Evolutionary conservation across 1,284 basidiomycete genomes (phyloP), one percentile per base, ranked within the genome.

Genomic region (Termitomyces sp.): DNA sequence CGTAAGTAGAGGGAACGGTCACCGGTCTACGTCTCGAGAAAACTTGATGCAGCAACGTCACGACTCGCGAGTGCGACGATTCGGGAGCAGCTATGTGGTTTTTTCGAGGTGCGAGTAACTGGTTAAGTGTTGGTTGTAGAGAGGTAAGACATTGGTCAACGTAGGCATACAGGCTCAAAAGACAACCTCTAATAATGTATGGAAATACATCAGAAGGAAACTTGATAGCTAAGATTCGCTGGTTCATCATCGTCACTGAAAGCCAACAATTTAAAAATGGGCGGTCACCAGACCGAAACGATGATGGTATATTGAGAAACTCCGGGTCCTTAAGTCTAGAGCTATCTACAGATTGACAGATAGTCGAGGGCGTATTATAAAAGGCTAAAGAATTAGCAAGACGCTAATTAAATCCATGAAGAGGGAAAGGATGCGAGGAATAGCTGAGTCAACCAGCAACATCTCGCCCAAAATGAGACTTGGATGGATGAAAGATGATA

Each of bases 61-160:
- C n/a, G n/a, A n/a, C n/a, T n/a, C n/a, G n/a, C n/a, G n/a, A n/a
- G n/a, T n/a, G n/a, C n/a, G n/a, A n/a, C n/a, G n/a, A n/a, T n/a
- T n/a, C n/a, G n/a, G n/a, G n/a, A n/a, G n/a, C n/a, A n/a, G n/a
- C n/a, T n/a, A n/a, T n/a, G n/a, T n/a, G n/a, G n/a, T n/a, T n/a
- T n/a, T n/a, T n/a, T n/a, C n/a, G n/a, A n/a, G n/a, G n/a, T n/a
- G n/a, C n/a, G n/a, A n/a, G n/a, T n/a, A n/a, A n/a, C n/a, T n/a
- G n/a, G n/a, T n/a, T n/a, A n/a, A n/a, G n/a, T n/a, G n/a, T n/a
- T n/a, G n/a, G n/a, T n/a, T n/a, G n/a, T n/a, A 68, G 70, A 50
- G 72, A 68, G 24, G 66, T 56, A 30, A 70, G 43, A 51, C n/a
- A n/a, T 68, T 69, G 13, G 62, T 58, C 19, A 75, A 60, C 41